Base-by-base conservation (phyloP, 1,284 basidiomycete genomes). In the Ganoderma multipileum region DNA sequence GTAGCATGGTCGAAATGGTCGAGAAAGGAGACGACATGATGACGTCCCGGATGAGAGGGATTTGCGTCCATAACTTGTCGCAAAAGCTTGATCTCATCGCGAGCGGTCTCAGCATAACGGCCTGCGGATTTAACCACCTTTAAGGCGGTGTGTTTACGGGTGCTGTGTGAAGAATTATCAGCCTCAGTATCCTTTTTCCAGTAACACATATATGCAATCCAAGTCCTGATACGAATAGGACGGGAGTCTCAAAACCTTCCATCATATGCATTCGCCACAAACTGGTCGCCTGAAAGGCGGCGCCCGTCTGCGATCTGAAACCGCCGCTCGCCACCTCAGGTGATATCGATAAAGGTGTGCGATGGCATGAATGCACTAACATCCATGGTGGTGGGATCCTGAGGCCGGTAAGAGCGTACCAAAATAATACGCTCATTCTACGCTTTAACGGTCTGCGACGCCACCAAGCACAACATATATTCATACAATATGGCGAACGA, bases 41-140 rank as follows among this genome's bases (percentile, higher is more conserved):
- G 80, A 64, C 89, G 84, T 58, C 94, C 93, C 8, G 86, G 87
- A 77, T 94, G 93, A 3, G 81, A 79, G 9, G 89, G 89, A 74
- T 92, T 91, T 72, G 91, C 89, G 28, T 89, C 87, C 71, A 91
- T 88, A 18, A 96, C 90, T 71, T 89, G 87, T 70, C 91, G 90
- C 52, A 97, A 86, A 61, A 97, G 86, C 79, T 94, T 94, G 81
- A 97, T 97, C 81, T 97, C 95, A 78, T 97, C 95, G 65, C 91
- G 87, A 36, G 95, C 95, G 3, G 95, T 96, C 77, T 96, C 95
- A 60, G 95, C 92, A 77, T 94, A 94, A 62, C 91, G 86, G 50
- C 89, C 88, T 20, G 92, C 92, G n/a, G 94, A 95, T 80, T 96
- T 96, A 80, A 96, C 95, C 57, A 97, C 91, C 79, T 97, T 97